Evolutionary conservation across 2,329 filamentous ascomycete species (phyloP).

Genomic region (Furcasterigmium sp.): DNA sequence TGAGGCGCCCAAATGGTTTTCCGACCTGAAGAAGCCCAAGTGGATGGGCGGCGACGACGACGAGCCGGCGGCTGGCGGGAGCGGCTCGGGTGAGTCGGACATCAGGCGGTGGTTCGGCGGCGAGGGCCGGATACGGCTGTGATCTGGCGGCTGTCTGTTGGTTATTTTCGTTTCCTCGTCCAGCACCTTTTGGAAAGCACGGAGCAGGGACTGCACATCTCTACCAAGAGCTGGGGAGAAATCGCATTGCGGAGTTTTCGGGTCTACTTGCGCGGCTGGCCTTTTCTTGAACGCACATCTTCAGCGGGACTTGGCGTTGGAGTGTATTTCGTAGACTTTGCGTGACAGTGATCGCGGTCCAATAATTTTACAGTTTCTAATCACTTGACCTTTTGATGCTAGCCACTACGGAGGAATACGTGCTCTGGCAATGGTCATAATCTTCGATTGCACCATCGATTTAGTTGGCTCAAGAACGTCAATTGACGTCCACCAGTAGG

Average conservation of each 20-base stretch:
- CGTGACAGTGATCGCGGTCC: too few relatives aligned
- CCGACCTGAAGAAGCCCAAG: constrained; percentile 71
- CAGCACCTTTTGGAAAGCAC: constrained; percentile 1
- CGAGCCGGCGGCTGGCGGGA: constrained; percentile 19
- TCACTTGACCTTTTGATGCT: too few relatives aligned
- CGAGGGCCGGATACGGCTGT: constrained; percentile 17
- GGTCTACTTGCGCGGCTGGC: constrained; percentile 1
- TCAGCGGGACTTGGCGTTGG: constrained; percentile 6
- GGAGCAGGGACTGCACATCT: constrained; percentile 7
- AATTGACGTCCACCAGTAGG: too few relatives aligned
- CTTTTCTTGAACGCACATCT: constrained; percentile 1
- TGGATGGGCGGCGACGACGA: constrained; percentile 67
- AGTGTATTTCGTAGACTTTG: too few relatives aligned
- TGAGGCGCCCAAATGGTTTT: constrained; percentile 77
- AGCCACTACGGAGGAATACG: too few relatives aligned
- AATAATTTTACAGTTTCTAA: too few relatives aligned
- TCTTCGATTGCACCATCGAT: too few relatives aligned
- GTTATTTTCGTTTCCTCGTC: background rate
- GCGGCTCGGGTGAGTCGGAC: constrained; percentile 25
- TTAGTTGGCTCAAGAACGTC: too few relatives aligned
- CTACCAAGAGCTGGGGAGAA: constrained; percentile 16
- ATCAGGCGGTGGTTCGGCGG: constrained; percentile 54
- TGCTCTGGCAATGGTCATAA: too few relatives aligned
- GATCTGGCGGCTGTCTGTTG: background rate
- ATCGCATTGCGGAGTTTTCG: constrained; percentile 11